Base-by-base conservation (phyloP, 1,284 basidiomycete species). In the Phylloporus sp. region DNA sequence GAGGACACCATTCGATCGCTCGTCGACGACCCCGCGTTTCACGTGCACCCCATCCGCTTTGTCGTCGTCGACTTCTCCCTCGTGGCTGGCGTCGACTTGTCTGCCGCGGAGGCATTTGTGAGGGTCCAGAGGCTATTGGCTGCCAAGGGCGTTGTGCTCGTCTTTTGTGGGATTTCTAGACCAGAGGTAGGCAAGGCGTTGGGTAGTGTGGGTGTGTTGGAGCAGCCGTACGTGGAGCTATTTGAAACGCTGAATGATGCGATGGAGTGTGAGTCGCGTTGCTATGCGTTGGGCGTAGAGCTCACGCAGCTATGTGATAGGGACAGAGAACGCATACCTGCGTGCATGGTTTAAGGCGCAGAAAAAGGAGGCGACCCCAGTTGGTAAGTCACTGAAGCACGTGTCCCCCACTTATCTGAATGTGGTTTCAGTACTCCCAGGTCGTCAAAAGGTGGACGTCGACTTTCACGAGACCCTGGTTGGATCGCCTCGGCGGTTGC, bases 41-140 rank as follows among this genome's bases (percentile, higher is more conserved):
- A 89, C 57, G 84, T 85, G 41, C 91, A 91, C 64, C 96, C 96
- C 0, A 91, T 99, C 52, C 91, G 95, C 2, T 99, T 98, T 84
- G 87, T 98, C 53, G 85, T 97, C 17, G 85, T 97, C 64, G 96
- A 98, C 75, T 88, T 98, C 49, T 84, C 92, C 23, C 87, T 96
- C 45, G 96, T 97, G 1, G 90, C 88, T 27, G 96, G 96, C 0
- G 91, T 99, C 37, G 97, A 99, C 80, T 94, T 99, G 86, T 97
- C 94, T 0, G 91, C 96, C 0, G 95, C 97, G 3, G 97, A 99
- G 77, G 96, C 97, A 0, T 96, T 99, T 74, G 93, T 98, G 60
- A 89, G 97, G 29, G 88, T 99, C 32, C 96, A 98, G 74, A 86
- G 97, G 17, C 78, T 99, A 23, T 84, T 99, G 29, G 84, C 88